These are phyloP conservation scores for Macrophomina phaseolina DNA, from an alignment of 2,329 filamentous ascomycete species.

Conservation along the genomic window DNA sequence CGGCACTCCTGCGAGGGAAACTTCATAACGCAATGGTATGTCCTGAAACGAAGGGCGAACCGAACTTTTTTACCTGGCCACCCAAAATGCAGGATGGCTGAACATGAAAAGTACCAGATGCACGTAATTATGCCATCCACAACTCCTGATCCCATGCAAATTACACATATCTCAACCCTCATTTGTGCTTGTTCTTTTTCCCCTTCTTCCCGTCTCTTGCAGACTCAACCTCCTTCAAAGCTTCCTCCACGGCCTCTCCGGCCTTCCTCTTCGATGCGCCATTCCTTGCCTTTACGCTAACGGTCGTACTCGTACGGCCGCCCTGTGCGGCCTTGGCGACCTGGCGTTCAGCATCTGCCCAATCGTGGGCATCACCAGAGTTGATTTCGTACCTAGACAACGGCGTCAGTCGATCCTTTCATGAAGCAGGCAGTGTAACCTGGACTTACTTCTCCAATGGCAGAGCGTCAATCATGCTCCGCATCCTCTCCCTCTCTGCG, in stretches of 20 bases:
- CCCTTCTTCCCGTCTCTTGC: constrained; percentile 43
- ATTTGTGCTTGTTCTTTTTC: constrained; percentile 30
- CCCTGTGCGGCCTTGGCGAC: constrained; percentile 59
- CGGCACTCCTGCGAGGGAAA: no score
- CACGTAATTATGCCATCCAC: neutral
- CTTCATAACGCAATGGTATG: no score
- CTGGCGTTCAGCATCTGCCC: constrained; percentile 74
- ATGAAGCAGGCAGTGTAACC: constrained; percentile 3
- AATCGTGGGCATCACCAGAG: constrained; percentile 55
- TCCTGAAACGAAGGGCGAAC: no score
- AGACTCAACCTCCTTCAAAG: constrained; percentile 45
- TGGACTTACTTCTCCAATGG: constrained; percentile 79
- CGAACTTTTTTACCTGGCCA: neutral
- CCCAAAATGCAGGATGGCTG: neutral
- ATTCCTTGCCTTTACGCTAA: constrained; percentile 83
- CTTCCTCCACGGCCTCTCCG: constrained; percentile 58
- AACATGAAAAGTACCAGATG: no score
- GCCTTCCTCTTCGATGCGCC: constrained; percentile 72
- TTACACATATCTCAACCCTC: neutral
- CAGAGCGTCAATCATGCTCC: constrained; percentile 86
- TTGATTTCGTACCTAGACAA: constrained; percentile 50
- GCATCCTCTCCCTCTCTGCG: constrained; percentile 77
- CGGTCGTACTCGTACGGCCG: constrained; percentile 65
- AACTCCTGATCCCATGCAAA: constrained; percentile 7
- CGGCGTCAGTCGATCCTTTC: neutral